phyloP scores from a whole-genome alignment of 2,329 filamentous ascomycete genomes.

The Colletotrichum sp. region DNA sequence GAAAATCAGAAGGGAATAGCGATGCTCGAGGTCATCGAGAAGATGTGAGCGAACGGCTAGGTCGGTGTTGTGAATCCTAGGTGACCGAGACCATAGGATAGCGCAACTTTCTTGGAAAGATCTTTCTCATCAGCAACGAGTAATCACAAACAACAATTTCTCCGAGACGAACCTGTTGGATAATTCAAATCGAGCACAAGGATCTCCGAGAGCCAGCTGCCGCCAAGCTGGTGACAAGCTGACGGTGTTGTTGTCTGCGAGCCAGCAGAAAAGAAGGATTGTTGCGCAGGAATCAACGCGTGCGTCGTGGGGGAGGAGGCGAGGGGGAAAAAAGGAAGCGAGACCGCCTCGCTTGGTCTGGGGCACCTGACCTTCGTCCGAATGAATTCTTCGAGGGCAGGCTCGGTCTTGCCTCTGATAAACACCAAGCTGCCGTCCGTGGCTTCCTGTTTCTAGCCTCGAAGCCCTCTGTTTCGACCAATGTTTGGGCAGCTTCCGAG shows the following conservation, averaged over 20 bases:
- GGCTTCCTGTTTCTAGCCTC: slow-evolving; percentile 13
- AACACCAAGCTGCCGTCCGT: slow-evolving; percentile 4
- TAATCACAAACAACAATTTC: background rate
- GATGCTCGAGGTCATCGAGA: background rate
- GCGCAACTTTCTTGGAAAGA: background rate
- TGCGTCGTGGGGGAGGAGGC: background rate
- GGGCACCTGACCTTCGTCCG: background rate
- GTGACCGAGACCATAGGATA: background rate
- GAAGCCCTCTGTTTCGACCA: slow-evolving; percentile 2
- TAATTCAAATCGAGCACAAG: background rate
- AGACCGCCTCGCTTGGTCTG: background rate
- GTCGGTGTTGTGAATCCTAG: background rate
- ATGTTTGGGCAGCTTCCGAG: background rate
- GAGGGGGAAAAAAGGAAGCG: background rate
- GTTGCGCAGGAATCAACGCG: background rate
- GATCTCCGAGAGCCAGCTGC: background rate
- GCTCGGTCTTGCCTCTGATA: slow-evolving; percentile 9
- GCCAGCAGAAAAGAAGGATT: background rate
- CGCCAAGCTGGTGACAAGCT: background rate
- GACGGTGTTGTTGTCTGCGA: background rate
- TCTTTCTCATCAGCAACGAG: background rate
- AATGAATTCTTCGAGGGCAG: background rate
- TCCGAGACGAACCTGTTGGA: background rate
- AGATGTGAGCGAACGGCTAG: background rate
- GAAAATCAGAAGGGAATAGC: background rate